Evolutionary conservation across 106 monocot genomes (phyloP).

Genomic region (Amphibolis antarctica): DNA sequence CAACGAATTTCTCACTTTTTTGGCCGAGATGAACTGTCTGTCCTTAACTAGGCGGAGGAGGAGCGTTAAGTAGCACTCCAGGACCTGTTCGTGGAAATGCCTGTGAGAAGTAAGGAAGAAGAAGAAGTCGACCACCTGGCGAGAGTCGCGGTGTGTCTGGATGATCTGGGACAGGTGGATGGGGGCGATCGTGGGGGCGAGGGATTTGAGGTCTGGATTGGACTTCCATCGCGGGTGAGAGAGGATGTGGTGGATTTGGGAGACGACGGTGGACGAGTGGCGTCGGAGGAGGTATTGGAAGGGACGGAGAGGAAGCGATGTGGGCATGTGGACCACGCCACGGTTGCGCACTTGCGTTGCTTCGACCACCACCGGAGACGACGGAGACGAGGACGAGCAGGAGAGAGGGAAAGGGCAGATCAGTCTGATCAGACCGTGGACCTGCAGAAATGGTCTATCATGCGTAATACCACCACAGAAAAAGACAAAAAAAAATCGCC

Average conservation of each 20-base stretch:
- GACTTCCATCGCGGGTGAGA: background rate
- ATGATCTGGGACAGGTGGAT: background rate
- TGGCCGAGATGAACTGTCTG: slow-evolving; percentile 17
- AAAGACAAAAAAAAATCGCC: too few relatives aligned
- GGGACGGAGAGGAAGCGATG: too few relatives aligned
- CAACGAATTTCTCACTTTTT: slow-evolving; percentile 28
- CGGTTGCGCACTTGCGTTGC: too few relatives aligned
- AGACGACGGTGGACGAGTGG: background rate
- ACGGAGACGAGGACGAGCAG: background rate
- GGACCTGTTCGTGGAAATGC: slow-evolving; percentile 37
- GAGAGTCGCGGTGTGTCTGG: background rate
- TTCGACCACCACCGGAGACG: background rate
- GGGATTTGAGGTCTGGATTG: background rate
- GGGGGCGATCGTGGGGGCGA: background rate
- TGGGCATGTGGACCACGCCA: too few relatives aligned
- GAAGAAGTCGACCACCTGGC: slow-evolving; percentile 11
- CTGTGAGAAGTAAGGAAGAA: slow-evolving; percentile 30
- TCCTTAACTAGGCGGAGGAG: slow-evolving; percentile 33
- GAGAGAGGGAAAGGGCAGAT: too few relatives aligned
- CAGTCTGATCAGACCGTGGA: too few relatives aligned
- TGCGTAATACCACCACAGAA: too few relatives aligned
- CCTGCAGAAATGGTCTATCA: too few relatives aligned
- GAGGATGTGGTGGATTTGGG: slow-evolving; percentile 1
- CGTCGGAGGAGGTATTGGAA: background rate
- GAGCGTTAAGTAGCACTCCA: slow-evolving; percentile 24